These are phyloP conservation scores for Globisporangium radiosum DNA, from an alignment of 352 stramenopile species.

Conservation along the genomic window DNA sequence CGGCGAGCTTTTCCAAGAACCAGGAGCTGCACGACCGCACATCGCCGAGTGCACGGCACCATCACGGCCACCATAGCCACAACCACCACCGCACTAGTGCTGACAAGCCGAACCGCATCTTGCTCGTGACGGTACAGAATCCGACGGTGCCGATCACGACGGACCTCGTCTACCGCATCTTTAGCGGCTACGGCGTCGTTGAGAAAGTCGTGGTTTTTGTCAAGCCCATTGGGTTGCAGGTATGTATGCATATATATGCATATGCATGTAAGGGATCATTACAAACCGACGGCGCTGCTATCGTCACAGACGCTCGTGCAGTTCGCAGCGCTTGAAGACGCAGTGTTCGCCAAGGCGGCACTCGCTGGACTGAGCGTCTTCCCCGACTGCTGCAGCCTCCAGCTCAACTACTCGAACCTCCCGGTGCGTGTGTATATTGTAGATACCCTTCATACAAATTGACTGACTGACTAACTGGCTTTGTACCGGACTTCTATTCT, in stretches of 20 bases:
- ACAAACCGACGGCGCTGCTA: too few relatives aligned
- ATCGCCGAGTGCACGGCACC: conserved; percentile 5
- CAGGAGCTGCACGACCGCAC: conserved; percentile 44
- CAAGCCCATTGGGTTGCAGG: conserved; percentile 35
- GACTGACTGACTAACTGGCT: too few relatives aligned
- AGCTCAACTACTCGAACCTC: conserved; percentile 60
- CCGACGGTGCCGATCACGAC: conserved; percentile 53
- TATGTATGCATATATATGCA: too few relatives aligned
- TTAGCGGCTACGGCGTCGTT: conserved; percentile 37
- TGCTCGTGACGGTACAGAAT: conserved; percentile 66
- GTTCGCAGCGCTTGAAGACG: conserved; percentile 36
- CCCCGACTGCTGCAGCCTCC: conserved; percentile 47
- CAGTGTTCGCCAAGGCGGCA: conserved; percentile 30
- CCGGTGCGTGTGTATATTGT: conserved; percentile 16
- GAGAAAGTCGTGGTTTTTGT: conserved; percentile 64
- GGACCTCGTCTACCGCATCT: conserved; percentile 43
- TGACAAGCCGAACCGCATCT: conserved; percentile 38
- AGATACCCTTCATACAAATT: too few relatives aligned
- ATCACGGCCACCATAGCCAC: conserved; percentile 5
- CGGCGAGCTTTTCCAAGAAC: conserved; percentile 50
- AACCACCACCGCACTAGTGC: neutral
- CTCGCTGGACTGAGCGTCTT: conserved; percentile 54
- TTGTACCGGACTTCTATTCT: too few relatives aligned
- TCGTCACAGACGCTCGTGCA: conserved; percentile 39
- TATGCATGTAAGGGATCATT: too few relatives aligned